Percentiles rank a stretch among this genome's conserved stretches.
Conservation (phyloP, 2,329 filamentous ascomycete species). For the Neofusicoccum cordaticola region DNA sequence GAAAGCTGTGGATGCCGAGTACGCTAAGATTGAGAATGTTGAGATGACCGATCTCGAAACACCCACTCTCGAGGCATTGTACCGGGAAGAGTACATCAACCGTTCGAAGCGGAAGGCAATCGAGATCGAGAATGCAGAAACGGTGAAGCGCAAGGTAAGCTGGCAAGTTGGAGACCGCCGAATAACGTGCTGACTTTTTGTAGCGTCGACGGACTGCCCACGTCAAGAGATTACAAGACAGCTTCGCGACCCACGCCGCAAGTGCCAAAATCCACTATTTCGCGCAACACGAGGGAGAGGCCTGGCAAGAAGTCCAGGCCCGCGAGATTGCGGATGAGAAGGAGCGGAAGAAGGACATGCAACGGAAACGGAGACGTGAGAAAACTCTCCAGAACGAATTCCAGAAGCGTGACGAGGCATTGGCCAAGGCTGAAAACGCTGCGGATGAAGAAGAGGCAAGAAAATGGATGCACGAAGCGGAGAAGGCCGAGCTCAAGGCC, state of each 20-base stretch:
- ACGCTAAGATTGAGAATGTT: constrained; percentile 58
- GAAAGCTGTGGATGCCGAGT: constrained; percentile 65
- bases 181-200: constrained; percentile 19
- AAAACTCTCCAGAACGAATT: constrained; percentile 88
- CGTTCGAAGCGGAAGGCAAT: constrained; percentile 64
- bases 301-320: constrained; percentile 81
- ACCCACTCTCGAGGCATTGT: constrained; percentile 49
- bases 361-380: constrained; percentile 90
- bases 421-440: constrained; percentile 73
- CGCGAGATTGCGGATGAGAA: constrained; percentile 92
- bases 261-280: constrained; percentile 74
- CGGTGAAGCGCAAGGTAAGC: constrained; percentile 60
- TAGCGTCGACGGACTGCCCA: constrained; percentile 60
- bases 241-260: constrained; percentile 66
- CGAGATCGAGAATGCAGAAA: constrained; percentile 63
- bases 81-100: constrained; percentile 51
- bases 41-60: constrained; percentile 59
- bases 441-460: constrained; percentile 79
- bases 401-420: constrained; percentile 76
- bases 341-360: constrained; percentile 99
- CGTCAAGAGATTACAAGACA: constrained; percentile 54
- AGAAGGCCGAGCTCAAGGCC: constrained; percentile 88
- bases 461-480: constrained; percentile 79
- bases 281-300: constrained; percentile 72
- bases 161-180: neutral